Evolutionary conservation across 2,329 filamentous ascomycete species (phyloP).

Genomic region (Penicillium polonicum): DNA sequence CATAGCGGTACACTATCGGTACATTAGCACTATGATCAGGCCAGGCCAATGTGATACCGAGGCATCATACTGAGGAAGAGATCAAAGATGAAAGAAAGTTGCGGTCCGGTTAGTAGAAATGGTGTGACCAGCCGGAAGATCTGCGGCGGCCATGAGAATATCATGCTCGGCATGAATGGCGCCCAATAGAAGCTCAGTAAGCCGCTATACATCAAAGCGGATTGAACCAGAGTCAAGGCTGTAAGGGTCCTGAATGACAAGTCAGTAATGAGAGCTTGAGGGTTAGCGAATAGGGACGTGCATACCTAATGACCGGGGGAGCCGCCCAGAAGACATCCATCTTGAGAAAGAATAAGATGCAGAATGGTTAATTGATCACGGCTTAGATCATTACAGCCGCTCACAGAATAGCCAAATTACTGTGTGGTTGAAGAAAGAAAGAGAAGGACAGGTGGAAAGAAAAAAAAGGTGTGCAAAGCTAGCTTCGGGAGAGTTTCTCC

Average conservation of each 20-base stretch:
- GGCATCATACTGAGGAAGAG: constrained; percentile 64
- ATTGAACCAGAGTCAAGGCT: constrained; percentile 62
- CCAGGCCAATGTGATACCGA: constrained; percentile 17
- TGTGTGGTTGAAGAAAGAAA: constrained; percentile 9
- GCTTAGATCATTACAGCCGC: constrained; percentile 16
- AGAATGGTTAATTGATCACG: constrained; percentile 14
- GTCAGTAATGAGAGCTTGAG: constrained; percentile 46
- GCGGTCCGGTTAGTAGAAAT: constrained; percentile 58
- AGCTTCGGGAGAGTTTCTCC: constrained; percentile 19
- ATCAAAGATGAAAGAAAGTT: constrained; percentile 64
- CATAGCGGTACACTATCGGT: constrained; percentile 68
- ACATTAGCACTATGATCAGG: constrained; percentile 33
- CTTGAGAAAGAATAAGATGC: constrained; percentile 10
- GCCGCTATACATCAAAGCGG: constrained; percentile 59
- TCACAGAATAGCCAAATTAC: constrained; percentile 4
- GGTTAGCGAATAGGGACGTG: constrained; percentile 22
- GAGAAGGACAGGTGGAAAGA: constrained; percentile 20
- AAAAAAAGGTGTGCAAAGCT: constrained; percentile 24
- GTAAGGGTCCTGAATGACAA: constrained; percentile 62
- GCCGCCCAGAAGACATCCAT: constrained; percentile 66
- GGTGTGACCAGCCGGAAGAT: constrained; percentile 59
- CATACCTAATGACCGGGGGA: constrained; percentile 66
- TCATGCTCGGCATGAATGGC: constrained; percentile 50
- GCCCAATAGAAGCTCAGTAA: constrained; percentile 55
- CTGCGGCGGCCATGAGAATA: constrained; percentile 61